These are phyloP conservation scores for Mycena leptocephala DNA, from an alignment of 768 basidiomycete genomes.

Conservation along the genomic window DNA sequence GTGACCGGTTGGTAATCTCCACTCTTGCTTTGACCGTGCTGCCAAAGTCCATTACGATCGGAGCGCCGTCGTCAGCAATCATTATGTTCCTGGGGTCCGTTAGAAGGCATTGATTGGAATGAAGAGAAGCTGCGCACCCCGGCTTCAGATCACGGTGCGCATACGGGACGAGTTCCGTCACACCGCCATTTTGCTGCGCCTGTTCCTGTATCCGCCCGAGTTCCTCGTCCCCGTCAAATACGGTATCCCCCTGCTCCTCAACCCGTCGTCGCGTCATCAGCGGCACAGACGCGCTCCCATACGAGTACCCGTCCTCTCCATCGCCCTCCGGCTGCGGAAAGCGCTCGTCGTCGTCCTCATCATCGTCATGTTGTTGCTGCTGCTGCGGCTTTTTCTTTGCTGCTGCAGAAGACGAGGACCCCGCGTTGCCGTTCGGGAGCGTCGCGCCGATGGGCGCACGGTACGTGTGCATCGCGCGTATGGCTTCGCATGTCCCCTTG, in stretches of 20 bases:
- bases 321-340: slow-evolving; percentile 86
- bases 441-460: slow-evolving; percentile 66
- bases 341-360: slow-evolving; percentile 78
- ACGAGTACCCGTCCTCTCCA: slow-evolving; percentile 82
- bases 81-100: slow-evolving; percentile 85
- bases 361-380: slow-evolving; percentile 50
- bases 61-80: slow-evolving; percentile 93
- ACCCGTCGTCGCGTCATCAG: slow-evolving; percentile 70
- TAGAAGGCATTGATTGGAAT: neutral
- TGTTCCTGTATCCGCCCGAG: slow-evolving; percentile 59
- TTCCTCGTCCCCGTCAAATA: slow-evolving; percentile 90
- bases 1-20: slow-evolving; percentile 83
- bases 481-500: slow-evolving; percentile 94
- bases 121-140: slow-evolving; percentile 74
- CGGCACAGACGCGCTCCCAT: slow-evolving; percentile 70
- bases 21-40: slow-evolving; percentile 92
- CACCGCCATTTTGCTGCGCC: slow-evolving; percentile 54
- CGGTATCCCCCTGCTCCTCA: slow-evolving; percentile 72
- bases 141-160: slow-evolving; percentile 98
- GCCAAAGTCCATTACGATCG: slow-evolving; percentile 99
- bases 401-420: slow-evolving; percentile 11
- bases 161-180: slow-evolving; percentile 85
- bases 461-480: slow-evolving; percentile 95
- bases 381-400: slow-evolving; percentile 25
- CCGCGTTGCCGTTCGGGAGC: slow-evolving; percentile 41